These are phyloP conservation scores for Colletotrichum ledebouriae DNA, from an alignment of 2,329 filamentous ascomycete genomes.

Conservation along the genomic window DNA sequence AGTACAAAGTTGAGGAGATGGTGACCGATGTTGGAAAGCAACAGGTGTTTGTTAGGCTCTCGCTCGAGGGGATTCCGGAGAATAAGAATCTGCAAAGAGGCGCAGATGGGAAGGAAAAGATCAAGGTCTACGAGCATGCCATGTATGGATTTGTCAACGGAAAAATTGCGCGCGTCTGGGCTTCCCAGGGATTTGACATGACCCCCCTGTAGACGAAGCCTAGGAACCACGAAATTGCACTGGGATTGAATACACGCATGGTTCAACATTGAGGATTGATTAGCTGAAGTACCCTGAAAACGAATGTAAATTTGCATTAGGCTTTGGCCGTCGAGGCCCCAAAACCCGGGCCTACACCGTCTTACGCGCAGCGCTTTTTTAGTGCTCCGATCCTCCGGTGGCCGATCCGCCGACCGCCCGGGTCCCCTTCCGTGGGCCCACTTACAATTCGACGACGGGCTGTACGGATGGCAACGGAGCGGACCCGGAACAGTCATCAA, in stretches of 20 bases:
- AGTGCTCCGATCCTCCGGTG: conserved; percentile 11
- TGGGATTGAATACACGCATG: too few species aligned
- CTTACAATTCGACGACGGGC: background rate
- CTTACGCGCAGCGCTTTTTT: too few species aligned
- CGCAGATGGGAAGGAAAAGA: background rate
- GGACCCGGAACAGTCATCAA: too few species aligned
- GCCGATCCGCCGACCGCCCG: conserved; percentile 13
- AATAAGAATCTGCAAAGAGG: conserved; percentile 21
- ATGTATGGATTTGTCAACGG: conserved; percentile 8
- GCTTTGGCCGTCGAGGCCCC: too few species aligned
- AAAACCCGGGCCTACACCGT: too few species aligned
- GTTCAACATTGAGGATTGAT: too few species aligned
- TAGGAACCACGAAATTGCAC: too few species aligned
- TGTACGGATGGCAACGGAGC: conserved; percentile 6
- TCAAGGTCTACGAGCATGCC: conserved; percentile 22
- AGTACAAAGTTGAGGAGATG: conserved; percentile 24
- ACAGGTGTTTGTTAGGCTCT: conserved; percentile 21
- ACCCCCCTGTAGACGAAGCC: background rate
- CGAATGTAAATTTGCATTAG: too few species aligned
- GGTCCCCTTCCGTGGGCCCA: background rate
- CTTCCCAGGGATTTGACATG: conserved; percentile 18
- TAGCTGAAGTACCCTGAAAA: too few species aligned
- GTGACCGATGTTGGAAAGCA: conserved; percentile 26
- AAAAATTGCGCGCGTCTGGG: conserved; percentile 19
- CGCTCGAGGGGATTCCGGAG: conserved; percentile 20